These are phyloP conservation scores for Fusarium verticillioides DNA, from an alignment of 2,329 filamentous ascomycete species.

Conservation along the genomic window DNA sequence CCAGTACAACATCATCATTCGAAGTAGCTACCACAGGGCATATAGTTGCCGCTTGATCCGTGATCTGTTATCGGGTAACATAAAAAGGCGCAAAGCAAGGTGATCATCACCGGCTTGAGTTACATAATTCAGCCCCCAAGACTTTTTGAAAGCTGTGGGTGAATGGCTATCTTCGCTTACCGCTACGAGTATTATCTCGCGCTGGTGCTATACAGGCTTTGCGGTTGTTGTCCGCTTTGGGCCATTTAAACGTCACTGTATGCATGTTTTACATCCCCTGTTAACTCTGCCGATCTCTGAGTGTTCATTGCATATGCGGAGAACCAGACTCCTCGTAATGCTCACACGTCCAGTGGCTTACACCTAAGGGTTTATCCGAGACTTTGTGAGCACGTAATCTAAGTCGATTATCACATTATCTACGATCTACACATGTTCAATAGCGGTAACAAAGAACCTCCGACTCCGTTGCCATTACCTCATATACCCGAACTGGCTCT, in stretches of 20 bases:
- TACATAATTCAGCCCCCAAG: background rate
- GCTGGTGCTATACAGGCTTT: fast-evolving
- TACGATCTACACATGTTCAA: background rate
- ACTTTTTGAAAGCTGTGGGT: background rate
- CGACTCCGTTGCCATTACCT: background rate
- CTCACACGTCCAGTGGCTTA: background rate
- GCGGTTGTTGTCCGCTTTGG: background rate
- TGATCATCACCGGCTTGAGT: background rate
- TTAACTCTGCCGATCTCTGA: background rate
- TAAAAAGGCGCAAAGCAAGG: background rate
- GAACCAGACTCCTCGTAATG: background rate
- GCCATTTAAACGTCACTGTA: background rate
- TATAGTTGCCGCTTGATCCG: background rate
- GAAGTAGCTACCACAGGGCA: too few species aligned
- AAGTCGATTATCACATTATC: background rate
- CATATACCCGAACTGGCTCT: background rate
- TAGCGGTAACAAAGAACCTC: background rate
- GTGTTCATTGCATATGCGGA: background rate
- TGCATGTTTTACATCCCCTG: background rate
- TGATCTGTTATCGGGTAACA: too few species aligned
- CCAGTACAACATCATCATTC: too few species aligned
- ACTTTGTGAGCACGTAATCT: background rate
- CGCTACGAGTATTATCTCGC: background rate
- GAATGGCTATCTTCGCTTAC: background rate
- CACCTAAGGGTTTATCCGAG: background rate